phyloP scores from a whole-genome alignment of 768 basidiomycete species.

The Trametes cingulata region DNA sequence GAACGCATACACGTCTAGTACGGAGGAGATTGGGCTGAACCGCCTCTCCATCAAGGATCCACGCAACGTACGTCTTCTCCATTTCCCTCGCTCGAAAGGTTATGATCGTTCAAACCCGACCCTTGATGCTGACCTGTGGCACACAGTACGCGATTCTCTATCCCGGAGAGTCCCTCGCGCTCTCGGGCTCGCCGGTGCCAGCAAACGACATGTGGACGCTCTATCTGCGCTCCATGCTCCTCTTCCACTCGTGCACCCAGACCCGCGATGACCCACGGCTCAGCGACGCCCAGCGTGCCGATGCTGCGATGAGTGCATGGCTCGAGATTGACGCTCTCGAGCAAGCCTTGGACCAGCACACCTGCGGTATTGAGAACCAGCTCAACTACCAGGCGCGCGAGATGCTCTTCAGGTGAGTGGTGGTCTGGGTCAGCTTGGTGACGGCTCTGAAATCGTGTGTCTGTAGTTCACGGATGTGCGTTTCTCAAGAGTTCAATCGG shows the following conservation, averaged over 20 bases:
- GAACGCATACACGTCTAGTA: slow-evolving; percentile 51
- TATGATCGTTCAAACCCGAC: background rate
- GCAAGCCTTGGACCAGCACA: slow-evolving; percentile 58
- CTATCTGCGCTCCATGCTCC: slow-evolving; percentile 62
- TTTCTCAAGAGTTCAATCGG: slow-evolving; percentile 67
- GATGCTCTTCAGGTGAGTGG: slow-evolving; percentile 70
- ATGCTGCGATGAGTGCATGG: slow-evolving; percentile 70
- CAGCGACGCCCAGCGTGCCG: slow-evolving; percentile 52
- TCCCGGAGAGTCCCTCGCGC: slow-evolving; percentile 59
- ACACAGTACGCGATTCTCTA: slow-evolving; percentile 66
- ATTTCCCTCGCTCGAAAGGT: background rate
- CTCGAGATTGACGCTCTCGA: slow-evolving; percentile 68
- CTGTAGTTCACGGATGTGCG: slow-evolving; percentile 64
- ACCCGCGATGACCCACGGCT: slow-evolving; percentile 48
- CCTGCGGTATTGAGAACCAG: slow-evolving; percentile 65
- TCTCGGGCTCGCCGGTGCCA: slow-evolving; percentile 29
- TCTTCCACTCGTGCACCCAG: slow-evolving; percentile 71
- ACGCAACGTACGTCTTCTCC: slow-evolving; percentile 52
- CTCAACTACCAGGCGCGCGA: slow-evolving; percentile 71
- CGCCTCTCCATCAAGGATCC: slow-evolving; percentile 61
- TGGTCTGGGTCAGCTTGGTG: background rate
- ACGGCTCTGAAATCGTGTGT: too few relatives aligned
- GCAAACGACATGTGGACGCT: slow-evolving; percentile 81
- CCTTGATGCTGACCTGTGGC: background rate
- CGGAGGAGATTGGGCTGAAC: background rate